Percentiles rank a stretch among this genome's conserved stretches.
phyloP scores from a whole-genome alignment of 129 eudicot species.

The Solidago caesia region DNA sequence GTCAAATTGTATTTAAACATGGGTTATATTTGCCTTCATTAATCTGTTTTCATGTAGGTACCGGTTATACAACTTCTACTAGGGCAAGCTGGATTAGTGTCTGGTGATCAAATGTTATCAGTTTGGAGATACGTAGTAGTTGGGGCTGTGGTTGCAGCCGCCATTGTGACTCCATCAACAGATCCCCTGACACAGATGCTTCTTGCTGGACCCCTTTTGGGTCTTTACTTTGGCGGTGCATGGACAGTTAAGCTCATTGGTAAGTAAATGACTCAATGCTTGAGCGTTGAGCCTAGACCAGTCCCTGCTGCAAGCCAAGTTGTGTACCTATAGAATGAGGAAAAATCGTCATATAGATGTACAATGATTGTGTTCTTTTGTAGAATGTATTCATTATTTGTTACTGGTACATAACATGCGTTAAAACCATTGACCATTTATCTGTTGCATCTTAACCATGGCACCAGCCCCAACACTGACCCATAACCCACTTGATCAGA shows the following conservation, averaged over 20 bases:
- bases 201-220: constrained; percentile 93
- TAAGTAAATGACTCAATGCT: constrained; percentile 36
- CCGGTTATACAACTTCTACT: constrained; percentile 85
- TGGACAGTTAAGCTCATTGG: constrained; percentile 81
- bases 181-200: constrained; percentile 96
- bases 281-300: constrained; percentile 1
- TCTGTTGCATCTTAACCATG: not conserved
- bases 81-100: constrained; percentile 85
- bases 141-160: constrained; percentile 90
- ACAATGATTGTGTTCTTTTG: constrained; percentile 21
- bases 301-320: not conserved
- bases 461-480: not conserved
- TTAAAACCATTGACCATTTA: not conserved
- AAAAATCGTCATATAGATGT: constrained; percentile 26
- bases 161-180: constrained; percentile 92
- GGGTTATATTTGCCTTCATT: not conserved
- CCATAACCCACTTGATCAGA: not conserved
- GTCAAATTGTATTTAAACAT: not conserved
- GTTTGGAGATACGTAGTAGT: constrained; percentile 97
- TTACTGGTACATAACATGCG: constrained; percentile 31
- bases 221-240: constrained; percentile 95
- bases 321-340: constrained; percentile 26
- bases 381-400: constrained; percentile 31
- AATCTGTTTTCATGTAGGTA: constrained; percentile 44
- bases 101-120: constrained; percentile 86